phyloP scores from a whole-genome alignment of 352 stramenopile species.

The Saprolegnia parasitica region DNA sequence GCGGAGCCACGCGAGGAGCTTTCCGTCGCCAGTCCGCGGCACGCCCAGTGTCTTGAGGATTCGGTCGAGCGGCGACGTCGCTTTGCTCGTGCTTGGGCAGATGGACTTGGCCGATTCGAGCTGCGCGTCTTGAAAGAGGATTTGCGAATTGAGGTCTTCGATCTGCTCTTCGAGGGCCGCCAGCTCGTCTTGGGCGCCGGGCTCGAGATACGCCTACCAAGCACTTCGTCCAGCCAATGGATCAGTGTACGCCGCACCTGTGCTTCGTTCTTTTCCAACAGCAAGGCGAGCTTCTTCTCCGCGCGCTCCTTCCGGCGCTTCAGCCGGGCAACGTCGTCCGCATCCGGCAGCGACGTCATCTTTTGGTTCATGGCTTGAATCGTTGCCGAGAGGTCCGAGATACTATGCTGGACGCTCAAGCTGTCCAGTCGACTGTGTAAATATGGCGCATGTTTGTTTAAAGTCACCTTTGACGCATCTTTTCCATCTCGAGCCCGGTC shows the following conservation, averaged over 20 bases:
- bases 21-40: neutral
- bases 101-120: slow-evolving; percentile 35
- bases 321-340: slow-evolving; percentile 61
- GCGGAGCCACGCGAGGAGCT: slow-evolving; percentile 13
- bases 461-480: slow-evolving; percentile 52
- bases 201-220: slow-evolving; percentile 51
- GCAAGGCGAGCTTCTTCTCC: slow-evolving; percentile 50
- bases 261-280: slow-evolving; percentile 26
- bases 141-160: slow-evolving; percentile 73
- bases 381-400: slow-evolving; percentile 62
- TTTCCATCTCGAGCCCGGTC: slow-evolving; percentile 78
- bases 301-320: slow-evolving; percentile 64
- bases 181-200: slow-evolving; percentile 60
- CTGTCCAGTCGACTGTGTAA: slow-evolving; percentile 18
- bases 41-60: slow-evolving; percentile 14
- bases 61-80: neutral
- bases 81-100: slow-evolving; percentile 3
- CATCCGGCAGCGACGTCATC: slow-evolving; percentile 52
- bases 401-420: slow-evolving; percentile 64
- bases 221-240: slow-evolving; percentile 44
- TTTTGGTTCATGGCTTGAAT: slow-evolving; percentile 56
- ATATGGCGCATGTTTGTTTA: no score
- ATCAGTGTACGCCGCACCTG: slow-evolving; percentile 5
- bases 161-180: slow-evolving; percentile 68
- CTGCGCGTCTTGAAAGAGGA: slow-evolving; percentile 75